Conservation (phyloP, 345 rosid genomes). For the Heritiera littoralis region DNA sequence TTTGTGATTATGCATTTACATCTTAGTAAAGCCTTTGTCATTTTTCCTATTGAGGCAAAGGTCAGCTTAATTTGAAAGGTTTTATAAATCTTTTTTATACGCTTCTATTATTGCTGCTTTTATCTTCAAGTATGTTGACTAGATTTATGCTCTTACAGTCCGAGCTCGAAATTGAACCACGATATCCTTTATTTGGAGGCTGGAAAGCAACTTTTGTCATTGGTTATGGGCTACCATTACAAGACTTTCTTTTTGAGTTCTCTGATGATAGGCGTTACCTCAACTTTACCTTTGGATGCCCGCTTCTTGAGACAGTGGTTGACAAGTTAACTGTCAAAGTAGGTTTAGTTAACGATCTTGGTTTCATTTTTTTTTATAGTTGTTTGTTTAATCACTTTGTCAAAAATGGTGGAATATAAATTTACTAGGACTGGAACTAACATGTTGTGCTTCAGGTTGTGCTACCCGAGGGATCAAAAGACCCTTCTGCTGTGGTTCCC, state of each 20-base stretch:
- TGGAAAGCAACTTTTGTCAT: constrained; percentile 95
- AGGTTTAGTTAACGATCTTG: constrained; percentile 31
- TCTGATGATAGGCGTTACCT: constrained; percentile 88
- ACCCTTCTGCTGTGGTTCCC: constrained; percentile 79
- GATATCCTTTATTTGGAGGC: constrained; percentile 97
- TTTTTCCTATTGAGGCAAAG: background rate
- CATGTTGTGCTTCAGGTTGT: constrained; percentile 68
- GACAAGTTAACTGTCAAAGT: constrained; percentile 91
- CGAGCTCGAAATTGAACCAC: constrained; percentile 93
- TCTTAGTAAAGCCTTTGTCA: background rate
- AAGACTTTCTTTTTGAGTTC: constrained; percentile 89
- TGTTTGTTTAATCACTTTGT: constrained; percentile 14
- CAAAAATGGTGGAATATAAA: constrained; percentile 5
- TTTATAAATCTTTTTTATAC: background rate
- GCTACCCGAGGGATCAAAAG: constrained; percentile 94
- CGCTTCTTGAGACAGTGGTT: constrained; percentile 78
- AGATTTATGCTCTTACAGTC: constrained; percentile 55
- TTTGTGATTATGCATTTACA: background rate
- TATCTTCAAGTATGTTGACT: constrained; percentile 18
- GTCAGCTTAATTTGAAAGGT: no score
- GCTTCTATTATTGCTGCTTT: background rate
- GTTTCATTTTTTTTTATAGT: background rate
- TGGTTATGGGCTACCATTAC: constrained; percentile 87
- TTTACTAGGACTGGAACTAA: constrained; percentile 26
- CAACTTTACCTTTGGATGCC: constrained; percentile 96